phyloP scores from a whole-genome alignment of 306 rosid species.

The Leucaena leucocephala region DNA sequence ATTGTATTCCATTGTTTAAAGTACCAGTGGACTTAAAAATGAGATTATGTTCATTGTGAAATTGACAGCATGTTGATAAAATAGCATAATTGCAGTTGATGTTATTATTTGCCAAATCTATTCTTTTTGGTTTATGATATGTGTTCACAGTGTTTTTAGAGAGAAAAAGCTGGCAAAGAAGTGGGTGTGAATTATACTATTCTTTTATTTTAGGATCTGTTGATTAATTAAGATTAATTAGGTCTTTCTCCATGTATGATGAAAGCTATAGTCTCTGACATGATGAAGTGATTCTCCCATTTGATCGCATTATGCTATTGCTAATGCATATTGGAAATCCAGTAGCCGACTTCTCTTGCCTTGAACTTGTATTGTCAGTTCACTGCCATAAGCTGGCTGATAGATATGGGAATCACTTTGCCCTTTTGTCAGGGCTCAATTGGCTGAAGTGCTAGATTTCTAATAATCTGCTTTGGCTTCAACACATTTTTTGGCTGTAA shows the following conservation, averaged over 20 bases:
- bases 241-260: background rate
- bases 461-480: background rate
- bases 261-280: background rate
- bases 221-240: background rate
- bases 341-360: background rate
- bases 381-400: background rate
- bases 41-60: background rate
- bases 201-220: background rate
- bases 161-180: background rate
- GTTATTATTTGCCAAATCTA: too few relatives aligned
- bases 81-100: background rate
- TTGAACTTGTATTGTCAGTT: background rate
- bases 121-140: background rate
- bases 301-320: background rate
- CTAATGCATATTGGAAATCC: background rate
- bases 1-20: background rate
- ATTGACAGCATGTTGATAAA: background rate
- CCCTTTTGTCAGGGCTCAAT: background rate
- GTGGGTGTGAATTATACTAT: background rate
- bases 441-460: conserved; percentile 3
- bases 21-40: background rate
- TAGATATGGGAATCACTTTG: background rate
- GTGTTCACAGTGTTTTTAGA: background rate
- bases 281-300: background rate
- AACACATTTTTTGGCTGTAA: background rate